Evolutionary conservation across 2,329 filamentous ascomycete species (phyloP).

Genomic region (Monosporascus sp.): DNA sequence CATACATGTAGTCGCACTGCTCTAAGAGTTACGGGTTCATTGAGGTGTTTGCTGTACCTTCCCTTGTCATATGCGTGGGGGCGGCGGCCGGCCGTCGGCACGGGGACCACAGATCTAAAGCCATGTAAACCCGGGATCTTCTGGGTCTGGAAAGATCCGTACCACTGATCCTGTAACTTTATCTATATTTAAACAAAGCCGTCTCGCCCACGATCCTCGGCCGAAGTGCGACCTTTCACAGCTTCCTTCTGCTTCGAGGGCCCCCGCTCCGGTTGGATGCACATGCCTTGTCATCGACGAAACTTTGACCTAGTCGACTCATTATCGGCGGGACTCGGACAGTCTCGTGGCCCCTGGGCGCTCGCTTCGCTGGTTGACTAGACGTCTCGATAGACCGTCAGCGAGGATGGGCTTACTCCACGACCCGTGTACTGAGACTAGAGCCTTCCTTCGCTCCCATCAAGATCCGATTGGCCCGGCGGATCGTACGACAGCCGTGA

Average conservation of each 20-base stretch:
- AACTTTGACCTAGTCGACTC: conserved; percentile 3
- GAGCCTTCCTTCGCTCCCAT: conserved; percentile 10
- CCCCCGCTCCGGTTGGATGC: conserved; percentile 13
- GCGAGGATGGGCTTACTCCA: background rate
- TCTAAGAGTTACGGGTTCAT: background rate
- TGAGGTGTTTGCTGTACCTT: background rate
- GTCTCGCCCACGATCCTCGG: conserved; percentile 4
- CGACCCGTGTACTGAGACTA: conserved; percentile 2
- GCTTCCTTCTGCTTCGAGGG: conserved; percentile 7
- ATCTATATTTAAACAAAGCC: conserved; percentile 9
- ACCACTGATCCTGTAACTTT: background rate
- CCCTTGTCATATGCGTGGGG: background rate
- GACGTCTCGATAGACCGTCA: background rate
- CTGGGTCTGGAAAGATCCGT: background rate
- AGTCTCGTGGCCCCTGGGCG: conserved; percentile 5
- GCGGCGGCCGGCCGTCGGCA: background rate
- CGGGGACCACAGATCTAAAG: background rate
- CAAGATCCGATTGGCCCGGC: conserved; percentile 16
- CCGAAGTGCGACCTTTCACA: conserved; percentile 16
- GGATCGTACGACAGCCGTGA: conserved; percentile 7
- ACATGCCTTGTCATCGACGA: conserved; percentile 11
- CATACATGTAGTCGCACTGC: conserved; percentile 4
- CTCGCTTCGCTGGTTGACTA: background rate
- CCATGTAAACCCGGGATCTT: background rate
- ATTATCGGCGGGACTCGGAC: conserved; percentile 4